Conservation (phyloP, 352 stramenopile genomes). For the Globisporangium alternatum region DNA sequence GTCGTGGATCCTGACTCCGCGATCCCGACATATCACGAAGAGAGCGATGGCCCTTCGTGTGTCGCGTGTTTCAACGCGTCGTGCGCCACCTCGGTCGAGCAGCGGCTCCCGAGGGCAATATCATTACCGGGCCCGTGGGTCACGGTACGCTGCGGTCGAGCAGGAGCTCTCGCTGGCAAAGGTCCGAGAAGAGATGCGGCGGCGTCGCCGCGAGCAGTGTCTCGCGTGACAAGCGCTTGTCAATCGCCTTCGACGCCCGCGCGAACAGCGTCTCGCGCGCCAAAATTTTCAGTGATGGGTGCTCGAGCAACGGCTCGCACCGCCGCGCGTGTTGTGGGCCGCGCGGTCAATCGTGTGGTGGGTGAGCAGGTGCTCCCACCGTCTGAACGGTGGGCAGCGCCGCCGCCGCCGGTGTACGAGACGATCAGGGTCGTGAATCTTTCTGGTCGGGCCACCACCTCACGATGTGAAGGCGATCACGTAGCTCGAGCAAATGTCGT, state of each 20-base stretch:
- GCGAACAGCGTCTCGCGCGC: neutral
- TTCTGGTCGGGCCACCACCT: too few species aligned
- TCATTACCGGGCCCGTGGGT: neutral
- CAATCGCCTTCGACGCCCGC: too few species aligned
- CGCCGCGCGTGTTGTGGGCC: too few species aligned
- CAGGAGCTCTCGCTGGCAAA: conserved; percentile 6
- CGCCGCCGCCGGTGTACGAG: too few species aligned
- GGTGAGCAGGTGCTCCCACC: too few species aligned
- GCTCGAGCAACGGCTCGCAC: too few species aligned
- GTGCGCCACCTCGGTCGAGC: neutral
- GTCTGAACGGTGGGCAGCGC: too few species aligned
- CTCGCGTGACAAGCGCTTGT: too few species aligned
- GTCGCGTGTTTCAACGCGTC: neutral
- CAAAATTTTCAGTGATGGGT: conserved; percentile 8
- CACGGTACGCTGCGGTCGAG: conserved; percentile 6
- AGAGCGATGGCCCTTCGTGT: neutral
- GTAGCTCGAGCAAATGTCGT: too few species aligned
- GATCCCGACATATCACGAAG: neutral
- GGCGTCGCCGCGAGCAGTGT: conserved; percentile 11
- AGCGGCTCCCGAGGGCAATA: neutral
- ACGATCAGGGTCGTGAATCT: too few species aligned
- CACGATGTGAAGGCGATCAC: too few species aligned
- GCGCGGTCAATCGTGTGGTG: too few species aligned
- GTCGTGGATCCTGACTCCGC: conserved; percentile 20
- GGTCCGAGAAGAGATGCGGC: neutral